Evolutionary conservation across 2,329 filamentous ascomycete species (phyloP), one percentile per base, ranked within the genome.

Genomic region (Aspergillus costaricaensis): DNA sequence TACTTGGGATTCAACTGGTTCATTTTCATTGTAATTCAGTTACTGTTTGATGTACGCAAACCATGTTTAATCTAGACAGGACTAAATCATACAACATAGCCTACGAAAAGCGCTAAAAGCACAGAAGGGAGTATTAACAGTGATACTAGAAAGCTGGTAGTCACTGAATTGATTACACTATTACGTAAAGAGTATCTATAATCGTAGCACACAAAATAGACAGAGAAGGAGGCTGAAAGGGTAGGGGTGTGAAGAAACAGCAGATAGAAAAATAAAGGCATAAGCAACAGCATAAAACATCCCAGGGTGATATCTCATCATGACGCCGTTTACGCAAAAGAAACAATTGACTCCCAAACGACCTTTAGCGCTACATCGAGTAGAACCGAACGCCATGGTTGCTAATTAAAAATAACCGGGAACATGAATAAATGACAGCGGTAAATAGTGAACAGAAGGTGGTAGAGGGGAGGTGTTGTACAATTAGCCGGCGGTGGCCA

Each of bases 401-500:
- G 58, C 53, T 51, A 38, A 49, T 21, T 27, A 44, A 5, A n/a
- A 12, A 38, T 36, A 8, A 53, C 21, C 23, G 10, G 49, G 12
- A 53, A 39, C 38, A 43, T 30, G 27, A 39, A 47, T 4, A n/a
- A 47, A 21, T 21, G 4, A 47, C 65, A 54, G 32, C 52, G 57
- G 19, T 44, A 57, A 58, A 36, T 48, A 17, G 44, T 55, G 25
- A 48, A 43, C 25, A 32, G 36, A 39, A 38, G 12, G 25, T 27
- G 43, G 36, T 49, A 12, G 30, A n/a, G 41, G 38, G 21, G 17
- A 12, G 23, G 41, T 52, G 25, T 57, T 64, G 53, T 50, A 43
- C 15, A 58, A 51, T 71, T 62, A 77, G 32, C 73, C 72, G 23
- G 70, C 72, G 15, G 69, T 70, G 17, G 76, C 72, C 5, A 79